Conservation (phyloP, 305 asterid species). For the Rubia tinctorum region DNA sequence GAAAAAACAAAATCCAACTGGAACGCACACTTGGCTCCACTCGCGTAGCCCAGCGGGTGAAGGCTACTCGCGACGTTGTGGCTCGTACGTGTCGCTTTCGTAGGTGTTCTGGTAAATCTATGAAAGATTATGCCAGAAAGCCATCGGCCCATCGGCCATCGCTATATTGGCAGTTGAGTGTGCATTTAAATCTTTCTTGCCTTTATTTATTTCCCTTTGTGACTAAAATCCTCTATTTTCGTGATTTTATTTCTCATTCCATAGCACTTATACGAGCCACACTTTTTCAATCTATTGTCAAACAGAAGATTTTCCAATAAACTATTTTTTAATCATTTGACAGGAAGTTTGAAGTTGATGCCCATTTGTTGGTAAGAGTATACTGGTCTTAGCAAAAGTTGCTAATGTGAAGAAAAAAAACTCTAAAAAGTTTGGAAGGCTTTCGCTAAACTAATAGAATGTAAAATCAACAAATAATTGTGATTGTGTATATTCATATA, state of each 20-base stretch:
- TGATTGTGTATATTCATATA: too few species aligned
- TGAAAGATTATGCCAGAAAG: neutral
- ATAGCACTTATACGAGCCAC: neutral
- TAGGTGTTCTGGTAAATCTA: neutral
- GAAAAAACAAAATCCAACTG: neutral
- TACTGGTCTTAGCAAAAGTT: too few species aligned
- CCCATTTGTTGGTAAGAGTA: too few species aligned
- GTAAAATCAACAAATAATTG: too few species aligned
- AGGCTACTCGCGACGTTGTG: constrained; percentile 2
- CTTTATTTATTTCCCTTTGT: neutral
- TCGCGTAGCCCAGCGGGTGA: neutral
- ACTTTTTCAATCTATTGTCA: neutral
- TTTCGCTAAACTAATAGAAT: too few species aligned
- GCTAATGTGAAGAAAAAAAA: too few species aligned
- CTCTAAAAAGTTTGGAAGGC: too few species aligned
- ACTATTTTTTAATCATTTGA: too few species aligned
- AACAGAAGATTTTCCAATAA: too few species aligned
- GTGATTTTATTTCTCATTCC: too few species aligned
- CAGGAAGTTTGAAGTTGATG: too few species aligned
- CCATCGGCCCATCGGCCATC: neutral
- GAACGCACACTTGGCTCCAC: neutral
- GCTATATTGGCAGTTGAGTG: neutral
- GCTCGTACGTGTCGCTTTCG: neutral
- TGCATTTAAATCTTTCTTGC: neutral
- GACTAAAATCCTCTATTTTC: neutral